Conservation (phyloP, 2,329 filamentous ascomycete genomes). For the Ophiocordyceps camponoti-floridani region DNA sequence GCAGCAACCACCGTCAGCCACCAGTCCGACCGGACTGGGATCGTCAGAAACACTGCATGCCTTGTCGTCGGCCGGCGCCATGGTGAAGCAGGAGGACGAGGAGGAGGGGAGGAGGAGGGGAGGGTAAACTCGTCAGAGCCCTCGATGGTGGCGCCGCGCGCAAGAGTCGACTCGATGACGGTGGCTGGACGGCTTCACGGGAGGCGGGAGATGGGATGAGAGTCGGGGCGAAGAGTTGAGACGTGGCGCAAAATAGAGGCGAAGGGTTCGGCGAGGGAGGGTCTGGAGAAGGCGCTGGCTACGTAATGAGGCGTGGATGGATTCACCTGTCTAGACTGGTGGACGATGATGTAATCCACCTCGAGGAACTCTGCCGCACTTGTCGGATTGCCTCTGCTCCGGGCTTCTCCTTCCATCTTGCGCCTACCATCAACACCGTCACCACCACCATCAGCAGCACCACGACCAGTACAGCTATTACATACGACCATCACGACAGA, state of each 20-base stretch:
- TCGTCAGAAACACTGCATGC: constrained; percentile 6
- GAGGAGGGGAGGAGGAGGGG: not conserved
- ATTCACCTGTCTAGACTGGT: not conserved
- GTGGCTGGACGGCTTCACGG: not conserved
- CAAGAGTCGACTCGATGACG: not conserved
- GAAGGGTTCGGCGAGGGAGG: not conserved
- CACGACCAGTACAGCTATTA: too few relatives aligned
- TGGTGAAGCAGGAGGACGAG: constrained; percentile 3
- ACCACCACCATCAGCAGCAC: not conserved
- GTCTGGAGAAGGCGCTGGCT: not conserved
- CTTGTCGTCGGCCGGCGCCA: constrained; percentile 15
- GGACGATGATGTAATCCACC: not conserved
- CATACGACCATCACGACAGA: too few relatives aligned
- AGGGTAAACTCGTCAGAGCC: not conserved
- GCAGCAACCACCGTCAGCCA: not conserved
- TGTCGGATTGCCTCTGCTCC: too few relatives aligned
- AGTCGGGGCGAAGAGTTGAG: not conserved
- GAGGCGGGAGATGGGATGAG: too few relatives aligned
- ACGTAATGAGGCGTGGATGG: not conserved
- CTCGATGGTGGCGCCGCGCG: not conserved
- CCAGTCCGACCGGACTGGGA: not conserved
- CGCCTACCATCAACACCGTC: not conserved
- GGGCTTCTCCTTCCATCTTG: not conserved
- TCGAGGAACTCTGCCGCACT: not conserved
- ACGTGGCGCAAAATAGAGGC: not conserved